phyloP scores from a whole-genome alignment of 108 stramenopile species.

The Tribonema minus region DNA sequence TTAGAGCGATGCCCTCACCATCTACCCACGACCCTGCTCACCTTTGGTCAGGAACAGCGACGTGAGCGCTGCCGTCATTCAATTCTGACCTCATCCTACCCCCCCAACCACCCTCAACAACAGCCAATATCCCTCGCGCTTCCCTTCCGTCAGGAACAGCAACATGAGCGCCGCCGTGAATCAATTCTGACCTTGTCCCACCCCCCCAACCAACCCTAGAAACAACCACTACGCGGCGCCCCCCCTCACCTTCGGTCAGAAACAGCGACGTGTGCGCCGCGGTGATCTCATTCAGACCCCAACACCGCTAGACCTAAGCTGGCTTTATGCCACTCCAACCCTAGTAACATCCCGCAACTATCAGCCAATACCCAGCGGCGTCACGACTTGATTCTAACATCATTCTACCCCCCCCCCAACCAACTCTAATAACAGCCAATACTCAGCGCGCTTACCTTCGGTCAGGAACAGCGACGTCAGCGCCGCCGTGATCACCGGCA shows the following conservation, averaged over 20 bases:
- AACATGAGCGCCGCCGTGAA: slow-evolving; percentile 16
- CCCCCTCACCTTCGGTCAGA: no score
- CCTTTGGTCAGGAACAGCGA: slow-evolving; percentile 24
- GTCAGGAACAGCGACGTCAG: slow-evolving; percentile 32
- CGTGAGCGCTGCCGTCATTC: no score
- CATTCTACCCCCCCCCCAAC: no score
- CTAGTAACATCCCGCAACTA: no score
- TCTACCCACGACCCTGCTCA: background rate
- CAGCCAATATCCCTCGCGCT: background rate
- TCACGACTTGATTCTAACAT: no score
- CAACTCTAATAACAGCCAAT: background rate
- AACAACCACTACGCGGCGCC: background rate
- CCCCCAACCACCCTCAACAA: background rate
- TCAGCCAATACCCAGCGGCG: no score
- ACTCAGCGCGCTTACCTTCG: background rate
- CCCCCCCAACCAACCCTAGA: background rate
- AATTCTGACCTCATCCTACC: no score
- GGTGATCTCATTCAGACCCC: background rate
- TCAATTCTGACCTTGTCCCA: no score
- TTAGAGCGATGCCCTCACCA: no score
- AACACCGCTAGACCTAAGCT: no score
- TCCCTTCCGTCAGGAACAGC: slow-evolving; percentile 18
- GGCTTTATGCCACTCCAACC: no score
- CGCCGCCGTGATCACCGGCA: slow-evolving; percentile 15
- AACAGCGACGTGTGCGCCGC: slow-evolving; percentile 26